Evolutionary conservation across 2,329 filamentous ascomycete genomes (phyloP).

Genomic region (Hypoxylon sp.): DNA sequence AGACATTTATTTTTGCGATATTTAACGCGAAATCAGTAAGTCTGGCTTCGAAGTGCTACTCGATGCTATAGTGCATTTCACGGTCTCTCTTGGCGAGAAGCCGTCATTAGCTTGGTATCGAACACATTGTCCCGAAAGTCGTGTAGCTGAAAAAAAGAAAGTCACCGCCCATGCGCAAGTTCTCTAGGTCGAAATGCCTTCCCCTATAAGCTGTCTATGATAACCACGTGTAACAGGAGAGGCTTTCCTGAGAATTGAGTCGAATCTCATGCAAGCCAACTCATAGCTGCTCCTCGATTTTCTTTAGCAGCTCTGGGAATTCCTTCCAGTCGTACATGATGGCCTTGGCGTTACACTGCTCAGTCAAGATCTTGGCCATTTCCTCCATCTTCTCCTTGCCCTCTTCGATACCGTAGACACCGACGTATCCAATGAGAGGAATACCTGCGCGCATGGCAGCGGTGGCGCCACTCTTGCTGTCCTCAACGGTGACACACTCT

Average conservation of each 20-base stretch:
- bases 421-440: conserved; percentile 80
- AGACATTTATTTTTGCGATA: conserved; percentile 39
- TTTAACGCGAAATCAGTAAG: conserved; percentile 28
- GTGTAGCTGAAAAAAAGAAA: conserved; percentile 20
- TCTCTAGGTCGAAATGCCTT: conserved; percentile 22
- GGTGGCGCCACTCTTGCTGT: conserved; percentile 79
- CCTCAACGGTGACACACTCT: conserved; percentile 79
- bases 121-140: conserved; percentile 18
- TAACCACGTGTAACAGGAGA: conserved; percentile 13
- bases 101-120: conserved; percentile 15
- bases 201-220: conserved; percentile 17
- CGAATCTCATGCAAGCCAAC: conserved; percentile 26
- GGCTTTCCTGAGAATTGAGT: conserved; percentile 11
- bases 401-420: conserved; percentile 64
- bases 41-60: conserved; percentile 20
- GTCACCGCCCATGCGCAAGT: conserved; percentile 21
- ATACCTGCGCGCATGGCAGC: conserved; percentile 79
- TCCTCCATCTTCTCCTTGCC: conserved; percentile 67
- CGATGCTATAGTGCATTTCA: conserved; percentile 20
- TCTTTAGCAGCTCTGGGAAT: conserved; percentile 57
- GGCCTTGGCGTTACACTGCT: conserved; percentile 65
- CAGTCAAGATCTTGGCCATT: conserved; percentile 68
- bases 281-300: conserved; percentile 57
- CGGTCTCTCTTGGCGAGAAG: conserved; percentile 25
- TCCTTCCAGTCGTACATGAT: conserved; percentile 66